A percentile compares a stretch with the other conserved stretches of the same genome.
These are phyloP conservation scores for Rhododendron ferrugineum DNA, from an alignment of 148 eudicot genomes.

Conservation along the genomic window DNA sequence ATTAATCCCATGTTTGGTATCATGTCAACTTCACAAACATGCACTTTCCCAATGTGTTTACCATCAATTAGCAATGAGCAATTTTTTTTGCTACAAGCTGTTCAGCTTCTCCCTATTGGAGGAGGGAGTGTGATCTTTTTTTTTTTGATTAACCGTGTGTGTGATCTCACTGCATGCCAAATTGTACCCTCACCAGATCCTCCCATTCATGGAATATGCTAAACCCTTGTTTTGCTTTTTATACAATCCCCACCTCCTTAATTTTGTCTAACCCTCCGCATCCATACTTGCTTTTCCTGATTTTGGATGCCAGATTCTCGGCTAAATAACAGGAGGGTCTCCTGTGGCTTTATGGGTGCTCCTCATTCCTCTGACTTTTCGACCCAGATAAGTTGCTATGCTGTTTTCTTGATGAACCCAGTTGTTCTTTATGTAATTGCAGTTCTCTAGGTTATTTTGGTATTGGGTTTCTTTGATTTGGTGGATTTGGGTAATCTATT, in stretches of 20 bases:
- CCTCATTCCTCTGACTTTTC: background rate
- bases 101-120: background rate
- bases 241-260: background rate
- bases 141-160: background rate
- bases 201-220: background rate
- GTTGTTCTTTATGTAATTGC: background rate
- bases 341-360: background rate
- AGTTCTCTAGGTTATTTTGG: background rate
- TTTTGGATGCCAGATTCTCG: background rate
- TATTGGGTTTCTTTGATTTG: background rate
- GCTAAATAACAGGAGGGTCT: background rate
- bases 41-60: background rate
- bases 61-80: background rate
- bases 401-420: conserved; percentile 1
- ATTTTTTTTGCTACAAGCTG: background rate
- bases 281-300: background rate
- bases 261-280: background rate
- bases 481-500: conserved; percentile 3
- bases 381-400: conserved; percentile 5
- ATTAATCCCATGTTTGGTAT: too few relatives aligned
- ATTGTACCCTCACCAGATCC: background rate
- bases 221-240: background rate
- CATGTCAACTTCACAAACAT: background rate
- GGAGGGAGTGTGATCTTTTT: background rate
- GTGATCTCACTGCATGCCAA: background rate